Evolutionary conservation across 345 rosid species (phyloP).

Genomic region (Garcia nutans): DNA sequence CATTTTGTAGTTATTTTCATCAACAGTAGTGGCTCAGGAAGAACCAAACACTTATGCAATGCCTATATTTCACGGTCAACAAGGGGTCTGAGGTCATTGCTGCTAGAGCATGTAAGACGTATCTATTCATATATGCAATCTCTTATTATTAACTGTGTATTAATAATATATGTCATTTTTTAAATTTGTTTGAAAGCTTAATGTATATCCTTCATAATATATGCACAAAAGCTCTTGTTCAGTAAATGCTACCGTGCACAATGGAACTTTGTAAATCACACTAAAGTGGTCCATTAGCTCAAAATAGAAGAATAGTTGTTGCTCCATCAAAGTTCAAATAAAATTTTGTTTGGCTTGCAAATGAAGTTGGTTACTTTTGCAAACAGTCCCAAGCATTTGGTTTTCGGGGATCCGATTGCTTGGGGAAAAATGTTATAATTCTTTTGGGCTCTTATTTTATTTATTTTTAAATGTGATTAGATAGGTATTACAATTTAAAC

Average conservation of each 20-base stretch:
- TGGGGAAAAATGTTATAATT: neutral
- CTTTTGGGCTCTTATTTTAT: neutral
- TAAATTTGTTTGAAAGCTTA: neutral
- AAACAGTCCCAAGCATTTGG: neutral
- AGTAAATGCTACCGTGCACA: neutral
- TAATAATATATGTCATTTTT: neutral
- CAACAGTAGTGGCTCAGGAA: constrained; percentile 41
- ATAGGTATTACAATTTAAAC: neutral
- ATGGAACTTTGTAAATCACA: neutral
- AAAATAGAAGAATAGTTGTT: neutral
- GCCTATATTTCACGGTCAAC: constrained; percentile 86
- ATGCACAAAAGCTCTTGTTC: neutral
- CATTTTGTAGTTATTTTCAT: constrained; percentile 90
- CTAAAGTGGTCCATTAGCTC: neutral
- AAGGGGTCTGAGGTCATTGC: constrained; percentile 68
- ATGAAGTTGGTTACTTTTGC: neutral
- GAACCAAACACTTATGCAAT: constrained; percentile 47
- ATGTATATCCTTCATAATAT: neutral
- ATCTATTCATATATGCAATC: constrained; percentile 5
- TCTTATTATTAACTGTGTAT: neutral
- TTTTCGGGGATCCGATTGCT: neutral
- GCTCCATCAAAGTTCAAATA: neutral
- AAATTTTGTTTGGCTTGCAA: neutral
- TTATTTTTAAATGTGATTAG: neutral
- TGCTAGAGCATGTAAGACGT: constrained; percentile 82